Conservation (phyloP, 257 asterid species). For the Hygrophila difformis region DNA sequence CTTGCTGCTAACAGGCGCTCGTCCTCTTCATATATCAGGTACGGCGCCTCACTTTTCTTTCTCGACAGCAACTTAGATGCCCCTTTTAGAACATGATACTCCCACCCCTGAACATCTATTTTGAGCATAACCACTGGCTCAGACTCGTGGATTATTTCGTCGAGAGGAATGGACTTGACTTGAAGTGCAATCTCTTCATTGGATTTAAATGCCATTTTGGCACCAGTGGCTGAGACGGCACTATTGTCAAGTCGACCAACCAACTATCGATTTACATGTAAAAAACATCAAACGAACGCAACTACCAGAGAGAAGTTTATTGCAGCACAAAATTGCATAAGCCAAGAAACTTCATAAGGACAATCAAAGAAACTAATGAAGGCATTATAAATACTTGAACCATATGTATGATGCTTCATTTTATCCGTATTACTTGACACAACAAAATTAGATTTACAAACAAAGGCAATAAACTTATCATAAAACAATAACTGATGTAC, state of each 20-base stretch:
- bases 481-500: too few species aligned
- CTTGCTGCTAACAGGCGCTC: conserved; percentile 88
- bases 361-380: too few species aligned
- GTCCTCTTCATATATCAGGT: conserved; percentile 92
- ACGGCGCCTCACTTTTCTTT: conserved; percentile 82
- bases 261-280: conserved; percentile 36
- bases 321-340: too few species aligned
- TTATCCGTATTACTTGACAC: too few species aligned
- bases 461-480: too few species aligned
- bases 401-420: too few species aligned
- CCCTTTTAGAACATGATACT: conserved; percentile 88
- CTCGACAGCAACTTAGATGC: conserved; percentile 75
- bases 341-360: too few species aligned
- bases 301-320: conserved; percentile 5
- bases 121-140: conserved; percentile 69
- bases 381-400: too few species aligned
- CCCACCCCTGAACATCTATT: conserved; percentile 99
- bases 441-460: too few species aligned
- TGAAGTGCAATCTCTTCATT: conserved; percentile 82
- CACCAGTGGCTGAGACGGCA: conserved; percentile 90
- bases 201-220: conserved; percentile 90
- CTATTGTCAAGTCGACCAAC: conserved; percentile 97
- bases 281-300: conserved; percentile 3
- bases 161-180: conserved; percentile 75
- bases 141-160: conserved; percentile 52